Conservation (phyloP, 805 yeast genomes). For the Pachysolen tannophilus region DNA sequence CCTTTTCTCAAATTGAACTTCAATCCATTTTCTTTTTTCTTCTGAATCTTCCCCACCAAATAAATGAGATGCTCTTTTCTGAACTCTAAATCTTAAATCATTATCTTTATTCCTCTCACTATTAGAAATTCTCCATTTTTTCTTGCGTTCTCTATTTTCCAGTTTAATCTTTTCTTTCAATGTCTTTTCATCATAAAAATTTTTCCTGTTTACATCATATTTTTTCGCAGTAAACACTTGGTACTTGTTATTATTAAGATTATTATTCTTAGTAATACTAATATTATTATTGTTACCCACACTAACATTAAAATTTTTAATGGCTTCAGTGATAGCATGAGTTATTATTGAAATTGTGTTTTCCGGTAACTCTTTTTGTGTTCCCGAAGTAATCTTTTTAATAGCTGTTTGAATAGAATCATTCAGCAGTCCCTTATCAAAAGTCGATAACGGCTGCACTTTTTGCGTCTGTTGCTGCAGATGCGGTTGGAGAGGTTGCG, state of each 20-base stretch:
- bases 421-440: background rate
- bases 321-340: constrained; percentile 9
- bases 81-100: constrained; percentile 73
- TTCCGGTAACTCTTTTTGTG: background rate
- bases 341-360: constrained; percentile 6
- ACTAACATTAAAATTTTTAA: constrained; percentile 3
- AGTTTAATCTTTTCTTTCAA: constrained; percentile 49
- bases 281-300: background rate
- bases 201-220: no score
- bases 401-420: background rate
- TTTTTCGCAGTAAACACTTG: background rate
- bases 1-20: constrained; percentile 60
- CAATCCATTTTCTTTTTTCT: constrained; percentile 59
- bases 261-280: background rate
- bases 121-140: constrained; percentile 78
- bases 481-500: constrained; percentile 2
- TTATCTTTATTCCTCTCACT: constrained; percentile 78
- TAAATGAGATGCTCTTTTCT: constrained; percentile 57
- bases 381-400: background rate
- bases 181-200: constrained; percentile 22
- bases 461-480: constrained; percentile 18
- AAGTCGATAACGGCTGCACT: constrained; percentile 22
- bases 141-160: constrained; percentile 72
- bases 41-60: constrained; percentile 56
- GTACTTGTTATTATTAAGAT: background rate